These are phyloP conservation scores for Teunomyces funiuensis DNA, from an alignment of 805 yeast species.

Conservation along the genomic window DNA sequence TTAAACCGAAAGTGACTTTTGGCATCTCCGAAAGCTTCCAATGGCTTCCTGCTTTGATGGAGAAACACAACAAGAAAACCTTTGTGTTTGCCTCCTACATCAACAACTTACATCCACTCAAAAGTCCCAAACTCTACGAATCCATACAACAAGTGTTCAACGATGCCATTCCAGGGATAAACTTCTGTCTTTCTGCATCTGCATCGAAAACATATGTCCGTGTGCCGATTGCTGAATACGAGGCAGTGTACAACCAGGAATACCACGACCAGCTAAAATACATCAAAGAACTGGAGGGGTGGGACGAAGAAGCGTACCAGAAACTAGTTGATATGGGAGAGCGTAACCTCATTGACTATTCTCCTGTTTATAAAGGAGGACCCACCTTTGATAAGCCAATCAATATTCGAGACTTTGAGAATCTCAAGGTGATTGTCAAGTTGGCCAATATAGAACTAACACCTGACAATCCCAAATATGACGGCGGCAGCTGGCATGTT, in stretches of 20 bases:
- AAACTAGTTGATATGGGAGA: neutral
- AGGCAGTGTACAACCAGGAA: slow-evolving; percentile 17
- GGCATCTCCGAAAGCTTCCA: slow-evolving; percentile 13
- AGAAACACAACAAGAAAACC: neutral
- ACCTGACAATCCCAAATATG: slow-evolving; percentile 38
- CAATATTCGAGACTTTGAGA: slow-evolving; percentile 15
- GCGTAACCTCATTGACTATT: neutral
- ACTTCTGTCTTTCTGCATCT: slow-evolving; percentile 22
- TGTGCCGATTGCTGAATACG: slow-evolving; percentile 13
- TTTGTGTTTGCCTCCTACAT: slow-evolving; percentile 34
- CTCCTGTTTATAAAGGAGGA: slow-evolving; percentile 6
- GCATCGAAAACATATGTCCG: slow-evolving; percentile 18
- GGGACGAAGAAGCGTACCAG: neutral
- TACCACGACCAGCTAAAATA: slow-evolving; percentile 11
- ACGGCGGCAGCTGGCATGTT: slow-evolving; percentile 45
- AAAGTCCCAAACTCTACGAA: slow-evolving; percentile 21
- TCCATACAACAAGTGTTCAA: slow-evolving; percentile 32
- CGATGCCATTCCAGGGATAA: slow-evolving; percentile 30
- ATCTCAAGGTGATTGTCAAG: slow-evolving; percentile 38
- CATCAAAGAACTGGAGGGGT: slow-evolving; percentile 5
- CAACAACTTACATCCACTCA: slow-evolving; percentile 39
- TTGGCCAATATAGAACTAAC: slow-evolving; percentile 41
- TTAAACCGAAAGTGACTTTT: slow-evolving; percentile 4
- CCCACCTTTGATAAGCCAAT: slow-evolving; percentile 9
- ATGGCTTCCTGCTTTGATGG: slow-evolving; percentile 16